Evolutionary conservation across 2,329 filamentous ascomycete genomes (phyloP), one percentile per base, ranked within the genome.

Genomic region (Nakataea oryzae): DNA sequence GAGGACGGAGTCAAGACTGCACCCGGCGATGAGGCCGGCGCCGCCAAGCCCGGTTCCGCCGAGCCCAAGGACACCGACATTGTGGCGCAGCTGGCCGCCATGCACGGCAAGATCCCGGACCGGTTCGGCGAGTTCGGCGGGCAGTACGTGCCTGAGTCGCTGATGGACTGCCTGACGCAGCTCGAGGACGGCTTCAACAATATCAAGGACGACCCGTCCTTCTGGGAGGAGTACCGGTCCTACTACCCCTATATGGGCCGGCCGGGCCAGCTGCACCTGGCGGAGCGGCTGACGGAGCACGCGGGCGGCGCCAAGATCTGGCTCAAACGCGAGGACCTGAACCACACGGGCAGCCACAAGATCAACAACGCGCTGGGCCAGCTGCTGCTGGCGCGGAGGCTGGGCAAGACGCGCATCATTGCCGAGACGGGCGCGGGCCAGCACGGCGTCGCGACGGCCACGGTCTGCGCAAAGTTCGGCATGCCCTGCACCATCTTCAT

Each of bases 401-500:
- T 99, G 59, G 95, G 95, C 60, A 99, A 99, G 84, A 97, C 88
- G 7, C 89, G 92, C 74, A 97, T 99, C 69, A 99, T 99, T 69
- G 95, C 95, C 59, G 95, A 99, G 78, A 99, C 95, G 21, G 95
- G 95, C 67, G 95, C 95, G 61, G 95, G 95, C 24, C 95, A 99
- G 78, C 95, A 99, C 76, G 95, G 95, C 79, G 95, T 99, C 50
- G 95, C 95, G 3, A 97, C 95, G 32, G 95, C 95, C 1, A 99
- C 95, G 0, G 92, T 97, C 28, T 97, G 95, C 70, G 95, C 95
- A 72, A 96, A 97, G 78, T 97, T 99, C 70, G 92, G 91, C 71
- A 93, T 99, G 93, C 89, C 93, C 74, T 99, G 95, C 74, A 96
- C 92, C 32, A 90, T 99, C 62, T 99, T 93, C 78, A 99, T 99